These are phyloP conservation scores for Sporothrix inflata DNA, from an alignment of 2,329 filamentous ascomycete genomes.

Conservation along the genomic window DNA sequence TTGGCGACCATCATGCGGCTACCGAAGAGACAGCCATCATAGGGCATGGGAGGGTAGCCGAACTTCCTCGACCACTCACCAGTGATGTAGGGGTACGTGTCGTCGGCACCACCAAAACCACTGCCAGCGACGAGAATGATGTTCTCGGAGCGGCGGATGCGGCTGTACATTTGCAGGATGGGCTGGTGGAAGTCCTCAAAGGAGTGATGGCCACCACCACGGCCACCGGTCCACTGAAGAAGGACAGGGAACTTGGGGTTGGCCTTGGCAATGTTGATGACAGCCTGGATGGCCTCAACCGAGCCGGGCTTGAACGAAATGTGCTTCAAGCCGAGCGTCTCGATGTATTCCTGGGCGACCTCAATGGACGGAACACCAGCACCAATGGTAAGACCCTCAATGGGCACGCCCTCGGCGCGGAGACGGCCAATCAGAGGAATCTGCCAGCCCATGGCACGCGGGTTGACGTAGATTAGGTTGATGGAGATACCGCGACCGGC, in stretches of 20 bases:
- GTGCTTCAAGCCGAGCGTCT: conserved; percentile 89
- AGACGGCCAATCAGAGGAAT: conserved; percentile 81
- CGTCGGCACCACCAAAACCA: conserved; percentile 86
- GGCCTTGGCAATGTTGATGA: conserved; percentile 92
- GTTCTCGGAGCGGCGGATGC: conserved; percentile 83
- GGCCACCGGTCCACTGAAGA: conserved; percentile 92
- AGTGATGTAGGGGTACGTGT: conserved; percentile 90
- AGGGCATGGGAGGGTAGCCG: conserved; percentile 90
- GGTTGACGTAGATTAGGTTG: conserved; percentile 91
- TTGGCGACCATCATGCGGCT: conserved; percentile 95
- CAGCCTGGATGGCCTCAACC: conserved; percentile 81
- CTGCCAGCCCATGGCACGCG: conserved; percentile 88
- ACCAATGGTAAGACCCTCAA: conserved; percentile 90
- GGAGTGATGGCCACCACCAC: conserved; percentile 92
- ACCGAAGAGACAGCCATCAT: conserved; percentile 87
- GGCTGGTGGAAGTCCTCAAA: conserved; percentile 95
- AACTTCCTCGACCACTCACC: conserved; percentile 86
- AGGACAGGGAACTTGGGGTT: conserved; percentile 92
- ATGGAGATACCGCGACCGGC: conserved; percentile 85
- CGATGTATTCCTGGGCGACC: conserved; percentile 90
- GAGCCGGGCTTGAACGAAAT: conserved; percentile 95
- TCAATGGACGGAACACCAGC: conserved; percentile 93
- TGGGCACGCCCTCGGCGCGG: conserved; percentile 82
- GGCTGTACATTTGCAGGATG: conserved; percentile 86
- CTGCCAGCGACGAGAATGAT: conserved; percentile 87